Evolutionary conservation across 768 basidiomycete species (phyloP).

Genomic region (Tephrocybe rancida): DNA sequence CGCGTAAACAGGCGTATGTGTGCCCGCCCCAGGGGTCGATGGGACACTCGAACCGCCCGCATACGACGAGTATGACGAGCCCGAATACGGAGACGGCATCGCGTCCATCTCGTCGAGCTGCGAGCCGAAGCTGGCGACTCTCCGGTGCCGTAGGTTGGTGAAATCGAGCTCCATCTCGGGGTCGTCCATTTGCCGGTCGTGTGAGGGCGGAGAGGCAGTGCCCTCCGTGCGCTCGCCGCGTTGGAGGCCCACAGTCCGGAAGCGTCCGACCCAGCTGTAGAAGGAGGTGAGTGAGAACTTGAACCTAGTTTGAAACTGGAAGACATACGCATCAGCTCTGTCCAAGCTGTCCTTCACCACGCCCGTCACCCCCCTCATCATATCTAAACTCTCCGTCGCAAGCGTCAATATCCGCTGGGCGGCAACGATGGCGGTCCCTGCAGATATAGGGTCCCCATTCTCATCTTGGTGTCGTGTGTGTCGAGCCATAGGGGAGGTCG

Average conservation of each 20-base stretch:
- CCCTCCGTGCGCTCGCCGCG: constrained; percentile 9
- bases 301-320: constrained; percentile 1
- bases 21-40: constrained; percentile 31
- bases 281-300: constrained; percentile 4
- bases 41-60: constrained; percentile 34
- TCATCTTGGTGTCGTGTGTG: constrained; percentile 20
- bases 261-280: constrained; percentile 78
- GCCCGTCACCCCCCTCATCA: constrained; percentile 86
- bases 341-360: constrained; percentile 89
- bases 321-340: constrained; percentile 75
- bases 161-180: constrained; percentile 14
- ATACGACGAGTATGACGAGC: constrained; percentile 27
- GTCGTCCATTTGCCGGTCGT: not conserved
- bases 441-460: constrained; percentile 29
- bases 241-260: constrained; percentile 73
- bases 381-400: constrained; percentile 90
- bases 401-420: constrained; percentile 82
- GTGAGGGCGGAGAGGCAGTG: not conserved
- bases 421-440: constrained; percentile 66
- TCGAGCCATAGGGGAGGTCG: constrained; percentile 23
- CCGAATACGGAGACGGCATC: constrained; percentile 25
- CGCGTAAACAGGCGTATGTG: constrained; percentile 21
- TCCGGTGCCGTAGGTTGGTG: constrained; percentile 12
- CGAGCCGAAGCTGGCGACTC: constrained; percentile 14
- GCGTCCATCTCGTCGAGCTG: constrained; percentile 24